Evolutionary conservation across 106 monocot genomes (phyloP).

Genomic region (Phalaenopsis equestris): DNA sequence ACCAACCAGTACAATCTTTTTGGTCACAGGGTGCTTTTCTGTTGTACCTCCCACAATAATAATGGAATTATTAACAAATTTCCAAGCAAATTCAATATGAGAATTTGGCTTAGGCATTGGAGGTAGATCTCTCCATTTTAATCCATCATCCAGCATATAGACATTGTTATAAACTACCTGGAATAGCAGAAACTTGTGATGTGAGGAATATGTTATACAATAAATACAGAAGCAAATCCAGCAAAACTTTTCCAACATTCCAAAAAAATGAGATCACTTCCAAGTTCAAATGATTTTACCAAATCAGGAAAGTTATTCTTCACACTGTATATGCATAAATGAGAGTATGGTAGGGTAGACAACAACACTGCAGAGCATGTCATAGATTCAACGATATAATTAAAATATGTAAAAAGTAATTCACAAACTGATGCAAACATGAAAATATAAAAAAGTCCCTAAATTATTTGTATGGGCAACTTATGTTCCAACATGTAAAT

Average conservation of each 20-base stretch:
- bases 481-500: too few species aligned
- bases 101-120: conserved; percentile 97
- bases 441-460: too few species aligned
- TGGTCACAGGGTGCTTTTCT: conserved; percentile 80
- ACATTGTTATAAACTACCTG: conserved; percentile 79
- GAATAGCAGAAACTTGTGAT: conserved; percentile 2
- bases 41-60: conserved; percentile 86
- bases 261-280: neutral
- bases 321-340: neutral
- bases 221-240: neutral
- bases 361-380: neutral
- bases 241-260: neutral
- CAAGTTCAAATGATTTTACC: neutral
- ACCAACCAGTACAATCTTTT: conserved; percentile 89
- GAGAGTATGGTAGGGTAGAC: neutral
- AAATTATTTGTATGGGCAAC: too few species aligned
- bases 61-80: conserved; percentile 79
- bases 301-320: neutral
- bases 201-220: neutral
- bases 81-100: conserved; percentile 92
- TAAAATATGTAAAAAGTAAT: neutral
- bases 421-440: neutral
- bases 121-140: conserved; percentile 63
- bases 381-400: neutral
- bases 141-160: conserved; percentile 75